Conservation (phyloP, 768 basidiomycete genomes). For the Lepiota subincarnata region DNA sequence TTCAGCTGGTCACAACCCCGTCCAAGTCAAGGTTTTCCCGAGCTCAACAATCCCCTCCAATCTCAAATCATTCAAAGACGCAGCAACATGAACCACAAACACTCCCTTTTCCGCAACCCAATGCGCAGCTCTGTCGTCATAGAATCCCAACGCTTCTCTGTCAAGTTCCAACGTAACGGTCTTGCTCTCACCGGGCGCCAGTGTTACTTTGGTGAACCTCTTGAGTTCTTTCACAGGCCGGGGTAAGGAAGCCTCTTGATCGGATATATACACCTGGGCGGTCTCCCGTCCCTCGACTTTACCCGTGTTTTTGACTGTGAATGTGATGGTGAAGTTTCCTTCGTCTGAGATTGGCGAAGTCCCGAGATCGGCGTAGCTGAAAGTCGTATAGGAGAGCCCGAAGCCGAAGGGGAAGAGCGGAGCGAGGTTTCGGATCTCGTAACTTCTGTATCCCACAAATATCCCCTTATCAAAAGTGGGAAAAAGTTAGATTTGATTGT, state of each 20-base stretch:
- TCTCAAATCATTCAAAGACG: slow-evolving; percentile 40
- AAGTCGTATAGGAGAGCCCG: slow-evolving; percentile 59
- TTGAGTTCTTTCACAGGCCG: slow-evolving; percentile 44
- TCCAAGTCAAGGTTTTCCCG: slow-evolving; percentile 34
- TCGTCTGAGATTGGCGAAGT: slow-evolving; percentile 28
- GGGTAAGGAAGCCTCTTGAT: slow-evolving; percentile 37
- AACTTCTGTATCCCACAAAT: slow-evolving; percentile 51
- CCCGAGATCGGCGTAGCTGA: slow-evolving; percentile 43
- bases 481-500: slow-evolving; percentile 4
- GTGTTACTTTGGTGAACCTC: slow-evolving; percentile 42
- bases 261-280: slow-evolving; percentile 44
- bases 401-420: slow-evolving; percentile 54
- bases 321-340: slow-evolving; percentile 35
- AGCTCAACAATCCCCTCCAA: slow-evolving; percentile 33
- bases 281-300: slow-evolving; percentile 41
- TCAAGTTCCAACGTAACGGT: slow-evolving; percentile 34
- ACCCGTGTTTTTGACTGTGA: slow-evolving; percentile 44
- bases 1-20: slow-evolving; percentile 27
- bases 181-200: slow-evolving; percentile 41
- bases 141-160: slow-evolving; percentile 47
- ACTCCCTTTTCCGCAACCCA: slow-evolving; percentile 49
- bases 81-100: slow-evolving; percentile 42
- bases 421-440: slow-evolving; percentile 37
- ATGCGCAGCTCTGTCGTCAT: slow-evolving; percentile 34
- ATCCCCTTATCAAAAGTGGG: slow-evolving; percentile 30